A percentile compares a stretch with the other conserved stretches of the same genome.
Conservation (phyloP, 1,284 basidiomycete genomes). For the Austroboletus niveus region DNA sequence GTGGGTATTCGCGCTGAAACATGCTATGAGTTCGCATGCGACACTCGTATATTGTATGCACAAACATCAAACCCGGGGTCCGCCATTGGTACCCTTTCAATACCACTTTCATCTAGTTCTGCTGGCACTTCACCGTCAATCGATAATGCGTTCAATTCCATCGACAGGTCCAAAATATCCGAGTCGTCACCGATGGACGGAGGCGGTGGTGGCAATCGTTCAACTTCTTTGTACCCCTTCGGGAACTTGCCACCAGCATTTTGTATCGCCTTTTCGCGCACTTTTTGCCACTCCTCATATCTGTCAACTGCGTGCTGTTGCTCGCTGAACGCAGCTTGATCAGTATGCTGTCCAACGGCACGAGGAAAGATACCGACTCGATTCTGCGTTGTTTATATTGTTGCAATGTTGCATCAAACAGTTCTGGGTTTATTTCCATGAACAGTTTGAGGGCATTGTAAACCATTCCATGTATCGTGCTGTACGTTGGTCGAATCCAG, state of each 20-base stretch:
- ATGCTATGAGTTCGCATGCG: constrained; percentile 15
- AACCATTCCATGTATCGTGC: constrained; percentile 98
- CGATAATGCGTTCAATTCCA: constrained; percentile 83
- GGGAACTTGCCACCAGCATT: constrained; percentile 72
- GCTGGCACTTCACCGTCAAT: constrained; percentile 71
- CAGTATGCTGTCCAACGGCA: constrained; percentile 6
- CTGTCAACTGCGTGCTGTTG: constrained; percentile 77
- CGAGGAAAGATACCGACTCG: constrained; percentile 53
- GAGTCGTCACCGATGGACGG: constrained; percentile 78
- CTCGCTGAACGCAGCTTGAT: constrained; percentile 52
- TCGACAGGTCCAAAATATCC: constrained; percentile 81
- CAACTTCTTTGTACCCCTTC: constrained; percentile 60
- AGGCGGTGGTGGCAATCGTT: constrained; percentile 71
- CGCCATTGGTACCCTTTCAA: constrained; percentile 86
- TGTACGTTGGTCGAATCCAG: constrained; percentile 33
- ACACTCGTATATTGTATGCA: constrained; percentile 30
- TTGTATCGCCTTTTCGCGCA: constrained; percentile 70
- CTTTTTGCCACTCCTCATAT: constrained; percentile 82
- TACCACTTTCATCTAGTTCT: constrained; percentile 78
- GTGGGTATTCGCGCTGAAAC: constrained; percentile 59
- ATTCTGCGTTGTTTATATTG: constrained; percentile 90
- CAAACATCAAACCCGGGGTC: constrained; percentile 85
- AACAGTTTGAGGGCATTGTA: constrained; percentile 98
- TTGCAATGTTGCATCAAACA: constrained; percentile 93
- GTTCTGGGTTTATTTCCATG: constrained; percentile 98